phyloP scores from a whole-genome alignment of 208 protist genomes.

The Acanthamoeba lugdunensis region DNA sequence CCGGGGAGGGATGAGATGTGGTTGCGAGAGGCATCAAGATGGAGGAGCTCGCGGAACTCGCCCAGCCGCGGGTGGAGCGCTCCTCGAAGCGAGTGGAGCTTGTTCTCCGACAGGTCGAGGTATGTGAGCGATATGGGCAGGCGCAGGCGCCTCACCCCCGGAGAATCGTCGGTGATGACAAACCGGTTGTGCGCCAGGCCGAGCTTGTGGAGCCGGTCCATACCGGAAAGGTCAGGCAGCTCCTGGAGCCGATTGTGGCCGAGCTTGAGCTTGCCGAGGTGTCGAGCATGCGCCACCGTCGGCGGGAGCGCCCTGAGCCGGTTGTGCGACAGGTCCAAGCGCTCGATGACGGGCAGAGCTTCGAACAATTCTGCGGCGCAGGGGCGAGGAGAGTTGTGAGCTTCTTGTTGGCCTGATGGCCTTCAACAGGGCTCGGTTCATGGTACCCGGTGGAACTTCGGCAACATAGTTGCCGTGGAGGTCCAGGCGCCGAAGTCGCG shows the following conservation, averaged over 20 bases:
- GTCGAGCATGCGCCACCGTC: neutral
- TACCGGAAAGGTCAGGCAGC: neutral
- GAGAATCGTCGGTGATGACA: neutral
- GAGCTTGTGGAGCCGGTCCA: neutral
- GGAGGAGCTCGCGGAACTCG: neutral
- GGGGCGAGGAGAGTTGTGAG: no score
- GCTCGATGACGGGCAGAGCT: neutral
- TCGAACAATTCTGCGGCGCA: neutral
- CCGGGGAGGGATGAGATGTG: neutral
- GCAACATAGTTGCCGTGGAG: neutral
- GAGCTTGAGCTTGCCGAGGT: neutral
- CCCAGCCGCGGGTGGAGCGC: neutral
- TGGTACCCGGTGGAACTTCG: neutral
- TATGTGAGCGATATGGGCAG: slow-evolving; percentile 6
- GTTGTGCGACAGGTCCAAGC: slow-evolving; percentile 18
- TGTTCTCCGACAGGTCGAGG: slow-evolving; percentile 29
- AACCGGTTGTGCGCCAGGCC: neutral
- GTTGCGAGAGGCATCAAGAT: slow-evolving; percentile 13
- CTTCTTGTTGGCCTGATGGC: no score
- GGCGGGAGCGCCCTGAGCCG: neutral
- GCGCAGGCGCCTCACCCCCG: neutral
- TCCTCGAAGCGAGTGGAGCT: slow-evolving; percentile 6
- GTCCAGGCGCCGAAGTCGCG: neutral
- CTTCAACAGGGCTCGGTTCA: no score
- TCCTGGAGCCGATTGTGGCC: neutral